Evolutionary conservation across 1,284 basidiomycete genomes (phyloP), one percentile per base, ranked within the genome.

Genomic region (Tylopilus orsonianus): DNA sequence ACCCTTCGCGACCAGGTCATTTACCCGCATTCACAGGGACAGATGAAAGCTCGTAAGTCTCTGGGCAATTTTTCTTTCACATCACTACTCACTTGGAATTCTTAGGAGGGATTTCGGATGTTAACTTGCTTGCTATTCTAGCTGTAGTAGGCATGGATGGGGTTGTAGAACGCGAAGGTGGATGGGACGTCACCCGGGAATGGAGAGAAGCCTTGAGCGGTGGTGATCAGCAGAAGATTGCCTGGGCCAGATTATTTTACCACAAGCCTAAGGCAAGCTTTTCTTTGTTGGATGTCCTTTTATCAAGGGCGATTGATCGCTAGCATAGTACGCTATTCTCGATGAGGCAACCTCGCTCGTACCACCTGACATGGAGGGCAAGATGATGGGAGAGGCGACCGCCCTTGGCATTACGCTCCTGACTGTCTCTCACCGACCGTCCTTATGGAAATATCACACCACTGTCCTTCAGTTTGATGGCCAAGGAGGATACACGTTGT

Each of bases 341-440:
- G 96, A 98, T 64, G 96, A 99, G 68, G 96, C 94, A 54, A 98
- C 96, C 1, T 91, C 87, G 10, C 85, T 96, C 0, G 94, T 99
- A 10, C 95, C 95, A 5, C 80, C 90, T 14, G 93, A 96, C 49
- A 87, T 97, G 66, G 96, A 98, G 69, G 91, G 87, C 47, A 74
- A 82, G 71, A 97, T 97, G 93, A 99, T 97, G 84, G 91, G 95
- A 63, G 83, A 93, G 62, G 96, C 95, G 1, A 93, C 90, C 0
- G 73, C 77, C 38, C 75, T 96, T 16, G 90, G 88, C 1, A 96
- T 96, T 60, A 96, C 93, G 0, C 77, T 96, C 24, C 73, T 97
- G 58, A 96, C 93, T 1, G 93, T 96, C 36, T 93, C 90, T 19
- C 93, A 96, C 71, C 83, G 92, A 13, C 92, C 94, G 10, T 93